Percentiles rank a stretch among this genome's conserved stretches.
Evolutionary conservation across 352 stramenopile species (phyloP).

Genomic region (Bremia lactucae): DNA sequence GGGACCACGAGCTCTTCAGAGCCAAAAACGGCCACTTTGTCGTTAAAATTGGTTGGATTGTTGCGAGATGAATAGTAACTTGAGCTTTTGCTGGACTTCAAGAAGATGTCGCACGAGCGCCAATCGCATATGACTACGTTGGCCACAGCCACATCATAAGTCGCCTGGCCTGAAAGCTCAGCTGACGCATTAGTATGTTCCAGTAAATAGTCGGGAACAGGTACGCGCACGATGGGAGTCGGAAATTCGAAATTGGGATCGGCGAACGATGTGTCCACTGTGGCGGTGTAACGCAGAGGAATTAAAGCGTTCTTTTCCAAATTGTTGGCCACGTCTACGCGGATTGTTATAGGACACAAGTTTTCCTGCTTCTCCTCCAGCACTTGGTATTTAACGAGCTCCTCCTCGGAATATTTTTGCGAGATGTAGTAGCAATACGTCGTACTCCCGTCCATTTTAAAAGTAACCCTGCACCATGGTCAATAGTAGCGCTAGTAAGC

Average conservation of each 20-base stretch:
- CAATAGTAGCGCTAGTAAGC: too few relatives aligned
- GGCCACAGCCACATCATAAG: conserved; percentile 51
- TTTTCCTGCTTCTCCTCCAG: conserved; percentile 27
- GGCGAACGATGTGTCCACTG: conserved; percentile 33
- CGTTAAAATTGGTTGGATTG: conserved; percentile 58
- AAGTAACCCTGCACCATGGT: conserved; percentile 28
- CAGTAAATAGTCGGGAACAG: conserved; percentile 35
- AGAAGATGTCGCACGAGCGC: conserved; percentile 62
- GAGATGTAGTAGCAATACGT: conserved; percentile 77
- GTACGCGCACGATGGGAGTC: conserved; percentile 24
- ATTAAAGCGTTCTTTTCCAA: conserved; percentile 41
- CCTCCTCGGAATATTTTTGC: conserved; percentile 44
- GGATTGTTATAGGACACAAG: conserved; percentile 52
- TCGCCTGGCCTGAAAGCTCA: conserved; percentile 9
- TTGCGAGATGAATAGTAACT: conserved; percentile 56
- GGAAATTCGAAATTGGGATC: conserved; percentile 50
- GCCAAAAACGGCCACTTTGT: conserved; percentile 41
- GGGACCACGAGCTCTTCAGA: conserved; percentile 56
- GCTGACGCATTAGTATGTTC: conserved; percentile 17
- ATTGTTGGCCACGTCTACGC: conserved; percentile 43
- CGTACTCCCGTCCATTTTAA: conserved; percentile 66
- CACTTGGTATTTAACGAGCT: conserved; percentile 34
- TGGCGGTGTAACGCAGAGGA: conserved; percentile 49
- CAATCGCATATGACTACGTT: conserved; percentile 76
- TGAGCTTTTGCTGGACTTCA: conserved; percentile 26